phyloP scores from a whole-genome alignment of 2,329 filamentous ascomycete genomes.

The Paecilomyces niveus region DNA sequence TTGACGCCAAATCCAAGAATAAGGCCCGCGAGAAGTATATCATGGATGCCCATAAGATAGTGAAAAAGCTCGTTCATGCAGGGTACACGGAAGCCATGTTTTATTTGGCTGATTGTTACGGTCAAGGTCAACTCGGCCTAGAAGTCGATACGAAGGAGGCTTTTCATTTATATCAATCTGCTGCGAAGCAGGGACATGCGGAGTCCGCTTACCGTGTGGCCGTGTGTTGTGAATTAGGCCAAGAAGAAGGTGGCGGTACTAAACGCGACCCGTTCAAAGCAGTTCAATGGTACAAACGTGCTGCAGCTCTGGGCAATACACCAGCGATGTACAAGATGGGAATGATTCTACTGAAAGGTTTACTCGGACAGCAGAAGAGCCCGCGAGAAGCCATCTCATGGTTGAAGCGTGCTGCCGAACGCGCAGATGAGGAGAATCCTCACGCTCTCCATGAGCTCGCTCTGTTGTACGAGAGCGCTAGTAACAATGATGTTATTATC shows the following conservation, averaged over 20 bases:
- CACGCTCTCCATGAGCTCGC: constrained; percentile 88
- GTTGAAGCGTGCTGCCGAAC: constrained; percentile 87
- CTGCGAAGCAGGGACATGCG: constrained; percentile 80
- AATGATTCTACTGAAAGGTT: constrained; percentile 88
- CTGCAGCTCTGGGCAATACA: constrained; percentile 80
- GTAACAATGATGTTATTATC: constrained; percentile 63
- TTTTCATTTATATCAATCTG: constrained; percentile 86
- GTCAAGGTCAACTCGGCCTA: constrained; percentile 69
- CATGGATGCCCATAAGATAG: constrained; percentile 76
- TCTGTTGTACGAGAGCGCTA: constrained; percentile 49
- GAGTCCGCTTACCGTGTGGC: constrained; percentile 89
- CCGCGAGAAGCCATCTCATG: constrained; percentile 80
- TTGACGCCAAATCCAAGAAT: constrained; percentile 56
- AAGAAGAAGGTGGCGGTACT: constrained; percentile 89
- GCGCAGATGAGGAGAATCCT: constrained; percentile 81
- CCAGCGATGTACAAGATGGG: constrained; percentile 98
- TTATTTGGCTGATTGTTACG: constrained; percentile 81
- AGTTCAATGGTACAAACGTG: constrained; percentile 96
- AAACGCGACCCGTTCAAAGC: constrained; percentile 86
- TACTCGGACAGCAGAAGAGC: constrained; percentile 80
- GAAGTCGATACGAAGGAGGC: constrained; percentile 85
- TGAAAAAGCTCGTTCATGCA: constrained; percentile 74
- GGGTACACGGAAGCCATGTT: constrained; percentile 87
- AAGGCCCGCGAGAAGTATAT: constrained; percentile 75
- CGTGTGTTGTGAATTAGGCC: constrained; percentile 93